A percentile compares a stretch with the other conserved stretches of the same genome.
Evolutionary conservation across 176 grass and related monocot genomes (phyloP).

Genomic region (Sorghum bicolor): Sorghum_bicolor_NCBIv3 NC_012876.2:56780501-56781000

Average conservation of each 20-base stretch:
- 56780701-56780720: conserved; percentile 49
- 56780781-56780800: neutral
- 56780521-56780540: neutral
- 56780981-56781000: neutral
- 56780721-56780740: conserved; percentile 24
- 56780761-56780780: neutral
- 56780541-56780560: neutral
- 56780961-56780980: neutral
- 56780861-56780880: neutral
- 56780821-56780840: conserved; percentile 72
- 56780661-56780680: conserved; percentile 50
- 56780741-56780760: neutral
- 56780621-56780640: conserved; percentile 22
- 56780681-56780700: conserved; percentile 68
- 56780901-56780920: neutral
- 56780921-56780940: neutral
- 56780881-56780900: neutral
- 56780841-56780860: conserved; percentile 31
- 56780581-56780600: conserved; percentile 11
- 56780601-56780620: conserved; percentile 10
- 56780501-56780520: neutral
- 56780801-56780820: conserved; percentile 58
- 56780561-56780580: neutral
- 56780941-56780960: neutral
- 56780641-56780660: conserved; percentile 51